Base-by-base conservation (phyloP, 306 rosid genomes). In the Ormosia emarginata region DNA sequence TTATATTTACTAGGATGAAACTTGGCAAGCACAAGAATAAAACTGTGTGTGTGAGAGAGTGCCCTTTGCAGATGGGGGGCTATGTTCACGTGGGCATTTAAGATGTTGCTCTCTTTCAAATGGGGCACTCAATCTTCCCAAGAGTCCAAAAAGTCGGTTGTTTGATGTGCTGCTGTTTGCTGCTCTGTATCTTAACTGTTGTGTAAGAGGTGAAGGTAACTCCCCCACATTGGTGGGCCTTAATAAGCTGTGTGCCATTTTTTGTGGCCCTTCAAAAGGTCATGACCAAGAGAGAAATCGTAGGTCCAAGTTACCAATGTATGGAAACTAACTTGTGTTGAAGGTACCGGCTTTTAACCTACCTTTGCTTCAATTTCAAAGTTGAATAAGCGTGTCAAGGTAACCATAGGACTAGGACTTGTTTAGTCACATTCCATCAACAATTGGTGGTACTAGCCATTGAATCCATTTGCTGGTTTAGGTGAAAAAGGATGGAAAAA, bases 31-130 rank as follows among this genome's bases (percentile, higher is more conserved):
- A 82, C 46, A 46, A 7, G 40, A 72, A 57, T 58, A 55, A 8
- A 79, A 52, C 32, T 32, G 8, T 58, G 56, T 0, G 68, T 58
- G 56, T 0, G 68, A 24, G 69, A 14, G 68, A 74, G 47, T 34
- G 56, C 15, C 17, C 18, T 44, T 14, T 7, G 44, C 1, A 47
- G 52, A 65, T 58, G 77, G 56, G 68, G 59, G 81, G 50, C 66
- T 59, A 61, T 77, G 85, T 37, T 71, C 88, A 81, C 83, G 83
- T 56, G 80, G 56, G 74, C 81, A 81, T 85, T 81, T 71, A 77
- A 13, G 78, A 9, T 67, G 65, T 33, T 66, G 50, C 52, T 10
- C 57, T 9, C 67, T 4, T 29, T 47, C 50, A 18, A 18, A 9
- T 11, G 68, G 74, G 61, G 61, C 56, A 44, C 64, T 55, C 73